Evolutionary conservation across 345 rosid genomes (phyloP), one percentile per base, ranked within the genome.

Genomic region (Eucalyptus sp.): DNA sequence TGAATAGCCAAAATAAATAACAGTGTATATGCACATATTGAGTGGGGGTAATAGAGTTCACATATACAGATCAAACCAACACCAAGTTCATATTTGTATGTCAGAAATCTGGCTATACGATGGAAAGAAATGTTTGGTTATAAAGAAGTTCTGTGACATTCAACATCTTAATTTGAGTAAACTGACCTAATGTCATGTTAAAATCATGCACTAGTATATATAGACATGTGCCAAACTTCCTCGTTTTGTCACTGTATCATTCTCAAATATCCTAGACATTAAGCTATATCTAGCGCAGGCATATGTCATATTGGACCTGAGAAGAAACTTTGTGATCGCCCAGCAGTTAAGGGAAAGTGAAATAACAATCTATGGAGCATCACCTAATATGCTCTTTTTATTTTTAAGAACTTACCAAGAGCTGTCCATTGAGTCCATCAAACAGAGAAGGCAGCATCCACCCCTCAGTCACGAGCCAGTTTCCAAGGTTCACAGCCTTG

Each of bases 401-500:
- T 71, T 7, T 18, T 86, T 37, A 31, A 86, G 79, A 50, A 51
- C 50, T 81, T 33, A 86, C 86, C 20, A 81, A 62, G 86, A 89
- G 76, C 52, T 89, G 80, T 50, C 66, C 86, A 4, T 49, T 2
- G 87, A 52, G 87, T 86, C 85, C 87, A 18, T 44, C 88, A 58
- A 31, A 79, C 54, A 17, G 88, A 43, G 88, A 89, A 60, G 68
- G n/a, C 43, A 46, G 11, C 49, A 48, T 86, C 56, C 62, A 87
- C 7, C 90, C 88, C 48, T 90, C 91, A 5, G 87, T 80, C 87
- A 90, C 87, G 51, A 90, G 90, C 91, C 91, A 90, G 62, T 90
- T 90, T 41, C 91, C 91, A 3, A 88, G 90, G 64, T 86, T 90
- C 87, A 88, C 90, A 17, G 91, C 90, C 81, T 76, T 90, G 52